These are phyloP conservation scores for Curvularia sp. DNA, from an alignment of 2,329 filamentous ascomycete species.

Conservation along the genomic window DNA sequence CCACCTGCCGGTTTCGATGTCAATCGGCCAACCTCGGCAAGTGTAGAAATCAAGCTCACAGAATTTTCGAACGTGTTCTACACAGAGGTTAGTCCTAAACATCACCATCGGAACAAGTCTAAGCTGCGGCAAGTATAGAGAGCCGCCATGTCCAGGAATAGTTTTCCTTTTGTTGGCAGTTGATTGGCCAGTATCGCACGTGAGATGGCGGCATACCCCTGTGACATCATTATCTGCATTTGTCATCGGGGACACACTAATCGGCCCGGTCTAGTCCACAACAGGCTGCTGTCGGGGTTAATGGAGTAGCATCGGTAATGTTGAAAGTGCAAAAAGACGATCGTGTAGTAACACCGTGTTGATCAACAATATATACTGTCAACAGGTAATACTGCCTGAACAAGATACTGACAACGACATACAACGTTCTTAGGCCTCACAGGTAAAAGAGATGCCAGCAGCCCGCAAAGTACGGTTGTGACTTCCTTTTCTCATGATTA, in stretches of 20 bases:
- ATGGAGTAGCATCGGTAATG: background rate
- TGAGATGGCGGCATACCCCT: background rate
- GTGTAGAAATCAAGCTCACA: background rate
- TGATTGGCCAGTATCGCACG: background rate
- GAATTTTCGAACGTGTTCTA: constrained; percentile 23
- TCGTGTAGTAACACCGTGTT: too few relatives aligned
- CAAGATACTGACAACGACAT: background rate
- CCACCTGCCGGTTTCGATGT: too few relatives aligned
- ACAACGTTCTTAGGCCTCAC: background rate
- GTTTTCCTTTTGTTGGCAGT: background rate
- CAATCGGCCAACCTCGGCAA: constrained; percentile 24
- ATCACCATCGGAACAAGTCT: background rate
- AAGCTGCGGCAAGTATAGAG: background rate
- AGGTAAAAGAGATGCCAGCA: background rate
- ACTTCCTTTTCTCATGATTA: background rate
- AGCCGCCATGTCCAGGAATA: background rate
- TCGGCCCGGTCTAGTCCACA: background rate
- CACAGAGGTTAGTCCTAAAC: background rate
- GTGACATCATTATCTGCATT: constrained; percentile 8
- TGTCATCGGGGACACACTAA: background rate
- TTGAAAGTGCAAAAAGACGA: too few relatives aligned
- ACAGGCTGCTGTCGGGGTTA: too few relatives aligned
- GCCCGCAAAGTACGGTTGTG: background rate
- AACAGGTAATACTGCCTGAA: background rate
- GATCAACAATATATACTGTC: too few relatives aligned